Evolutionary conservation across 2,329 filamentous ascomycete species (phyloP).

Genomic region (Penicillium concentricum): DNA sequence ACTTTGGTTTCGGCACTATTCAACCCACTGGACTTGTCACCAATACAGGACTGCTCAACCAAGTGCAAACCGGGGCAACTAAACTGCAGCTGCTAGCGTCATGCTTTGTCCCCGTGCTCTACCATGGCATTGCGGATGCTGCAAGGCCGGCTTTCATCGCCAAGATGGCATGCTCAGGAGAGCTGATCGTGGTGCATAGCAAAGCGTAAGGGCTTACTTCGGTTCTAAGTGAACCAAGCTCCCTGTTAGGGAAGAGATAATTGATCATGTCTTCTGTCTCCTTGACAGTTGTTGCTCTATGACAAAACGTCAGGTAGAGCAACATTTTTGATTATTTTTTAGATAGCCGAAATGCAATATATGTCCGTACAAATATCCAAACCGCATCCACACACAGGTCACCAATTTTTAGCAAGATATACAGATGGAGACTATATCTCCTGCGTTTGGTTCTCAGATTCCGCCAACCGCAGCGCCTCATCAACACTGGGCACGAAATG

Average conservation of each 20-base stretch:
- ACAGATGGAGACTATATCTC: slow-evolving; percentile 25
- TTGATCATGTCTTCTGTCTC: neutral
- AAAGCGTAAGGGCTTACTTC: neutral
- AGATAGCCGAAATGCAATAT: neutral
- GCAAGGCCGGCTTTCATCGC: neutral
- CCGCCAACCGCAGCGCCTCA: slow-evolving; percentile 77
- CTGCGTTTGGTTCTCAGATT: slow-evolving; percentile 60
- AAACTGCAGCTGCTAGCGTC: too few species aligned
- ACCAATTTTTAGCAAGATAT: neutral
- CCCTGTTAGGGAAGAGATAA: neutral
- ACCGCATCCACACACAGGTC: neutral
- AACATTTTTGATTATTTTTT: neutral
- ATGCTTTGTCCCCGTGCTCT: too few species aligned
- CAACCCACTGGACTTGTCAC: neutral
- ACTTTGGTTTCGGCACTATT: neutral
- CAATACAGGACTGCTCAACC: neutral
- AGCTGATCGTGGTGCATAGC: neutral
- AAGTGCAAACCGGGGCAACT: neutral
- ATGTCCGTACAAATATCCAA: neutral
- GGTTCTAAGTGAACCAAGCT: neutral
- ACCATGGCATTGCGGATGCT: neutral
- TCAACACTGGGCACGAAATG: slow-evolving; percentile 83
- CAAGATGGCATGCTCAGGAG: neutral
- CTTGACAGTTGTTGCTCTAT: neutral
- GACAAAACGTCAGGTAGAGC: neutral